Conservation (phyloP, 2,329 filamentous ascomycete genomes). For the Rugonectria rugulosa region DNA sequence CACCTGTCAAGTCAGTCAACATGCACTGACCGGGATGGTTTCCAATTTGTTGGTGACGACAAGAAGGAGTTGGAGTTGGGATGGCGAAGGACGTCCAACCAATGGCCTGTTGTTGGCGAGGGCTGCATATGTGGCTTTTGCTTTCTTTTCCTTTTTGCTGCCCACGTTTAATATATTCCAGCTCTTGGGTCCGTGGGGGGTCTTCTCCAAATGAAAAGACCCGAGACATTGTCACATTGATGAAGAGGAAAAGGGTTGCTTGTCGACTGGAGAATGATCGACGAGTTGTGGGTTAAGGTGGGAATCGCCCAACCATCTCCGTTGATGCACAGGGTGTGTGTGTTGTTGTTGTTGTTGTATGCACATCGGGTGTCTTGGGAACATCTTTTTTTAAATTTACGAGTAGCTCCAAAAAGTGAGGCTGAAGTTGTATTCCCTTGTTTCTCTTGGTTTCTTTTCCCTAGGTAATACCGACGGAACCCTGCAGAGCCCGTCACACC, state of each 20-base stretch:
- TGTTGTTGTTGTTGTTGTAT: too few relatives aligned
- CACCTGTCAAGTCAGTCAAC: slow-evolving; percentile 1
- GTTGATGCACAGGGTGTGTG: too few relatives aligned
- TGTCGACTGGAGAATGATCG: too few relatives aligned
- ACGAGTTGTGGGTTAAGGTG: too few relatives aligned
- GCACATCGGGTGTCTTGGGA: too few relatives aligned
- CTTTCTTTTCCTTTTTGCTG: too few relatives aligned
- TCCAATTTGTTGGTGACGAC: neutral
- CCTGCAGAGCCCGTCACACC: neutral
- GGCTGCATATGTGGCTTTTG: neutral
- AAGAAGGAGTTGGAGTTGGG: neutral
- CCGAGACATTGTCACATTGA: neutral
- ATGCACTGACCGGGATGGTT: neutral
- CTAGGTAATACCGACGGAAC: too few relatives aligned
- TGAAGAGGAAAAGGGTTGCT: neutral
- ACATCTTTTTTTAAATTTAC: too few relatives aligned
- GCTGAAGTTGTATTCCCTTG: too few relatives aligned
- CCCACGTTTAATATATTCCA: neutral
- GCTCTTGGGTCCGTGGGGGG: neutral
- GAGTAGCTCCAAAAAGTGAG: too few relatives aligned
- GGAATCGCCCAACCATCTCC: too few relatives aligned
- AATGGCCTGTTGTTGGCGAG: neutral
- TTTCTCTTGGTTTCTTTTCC: too few relatives aligned
- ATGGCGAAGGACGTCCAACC: neutral
- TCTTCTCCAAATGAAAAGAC: neutral